Percentiles rank a stretch among this genome's conserved stretches.
These are phyloP conservation scores for Candida nemodendra DNA, from an alignment of 805 yeast species.

Conservation along the genomic window DNA sequence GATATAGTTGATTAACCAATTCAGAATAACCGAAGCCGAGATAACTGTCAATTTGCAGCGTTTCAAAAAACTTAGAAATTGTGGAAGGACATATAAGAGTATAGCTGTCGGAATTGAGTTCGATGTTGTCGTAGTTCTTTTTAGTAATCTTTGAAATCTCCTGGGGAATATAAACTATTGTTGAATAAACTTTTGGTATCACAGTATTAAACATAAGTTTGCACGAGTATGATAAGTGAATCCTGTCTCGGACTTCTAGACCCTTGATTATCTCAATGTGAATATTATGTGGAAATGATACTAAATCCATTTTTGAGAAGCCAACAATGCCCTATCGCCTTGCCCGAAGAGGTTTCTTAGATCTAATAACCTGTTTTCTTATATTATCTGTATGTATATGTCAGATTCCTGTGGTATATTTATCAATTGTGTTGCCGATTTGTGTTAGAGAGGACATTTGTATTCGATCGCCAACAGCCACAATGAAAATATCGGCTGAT, in stretches of 20 bases:
- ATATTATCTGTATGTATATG: too few species aligned
- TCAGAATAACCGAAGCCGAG: conserved; percentile 25
- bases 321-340: background rate
- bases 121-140: conserved; percentile 16
- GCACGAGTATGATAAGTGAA: conserved; percentile 21
- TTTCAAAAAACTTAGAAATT: conserved; percentile 17
- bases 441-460: too few species aligned
- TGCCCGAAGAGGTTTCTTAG: too few species aligned
- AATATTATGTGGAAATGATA: conserved; percentile 27
- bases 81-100: conserved; percentile 16
- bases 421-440: too few species aligned
- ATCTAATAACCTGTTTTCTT: too few species aligned
- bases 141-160: background rate
- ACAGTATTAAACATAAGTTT: conserved; percentile 21
- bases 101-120: conserved; percentile 18
- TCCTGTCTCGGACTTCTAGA: conserved; percentile 17
- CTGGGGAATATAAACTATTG: conserved; percentile 15
- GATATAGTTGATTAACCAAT: conserved; percentile 24
- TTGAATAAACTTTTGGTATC: conserved; percentile 23
- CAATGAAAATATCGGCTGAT: too few species aligned
- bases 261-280: conserved; percentile 17
- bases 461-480: too few species aligned
- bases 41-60: conserved; percentile 15
- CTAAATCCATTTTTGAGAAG: conserved; percentile 17
- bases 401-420: too few species aligned